These are phyloP conservation scores for Termitomyces sp. DNA, from an alignment of 768 basidiomycete genomes.

Conservation along the genomic window DNA sequence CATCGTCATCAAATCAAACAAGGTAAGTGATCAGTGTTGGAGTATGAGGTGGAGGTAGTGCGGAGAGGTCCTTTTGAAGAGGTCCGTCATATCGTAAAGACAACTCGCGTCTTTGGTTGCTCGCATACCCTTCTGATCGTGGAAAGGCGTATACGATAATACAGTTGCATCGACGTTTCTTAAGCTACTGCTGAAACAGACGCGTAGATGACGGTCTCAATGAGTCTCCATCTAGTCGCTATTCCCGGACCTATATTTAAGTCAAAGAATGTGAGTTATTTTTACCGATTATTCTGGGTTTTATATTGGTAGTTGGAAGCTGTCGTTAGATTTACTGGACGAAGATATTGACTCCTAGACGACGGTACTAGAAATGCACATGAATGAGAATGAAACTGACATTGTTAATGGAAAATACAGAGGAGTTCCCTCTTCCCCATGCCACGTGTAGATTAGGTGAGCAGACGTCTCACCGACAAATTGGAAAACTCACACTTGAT, in stretches of 20 bases:
- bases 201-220: slow-evolving; percentile 38
- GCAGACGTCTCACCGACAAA: not conserved
- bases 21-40: no score
- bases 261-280: slow-evolving; percentile 45
- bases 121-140: slow-evolving; percentile 65
- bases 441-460: not conserved
- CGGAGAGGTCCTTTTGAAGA: not conserved
- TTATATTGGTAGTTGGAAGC: no score
- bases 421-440: not conserved
- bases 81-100: slow-evolving; percentile 60
- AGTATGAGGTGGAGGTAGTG: not conserved
- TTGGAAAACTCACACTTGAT: no score
- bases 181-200: slow-evolving; percentile 22
- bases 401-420: not conserved
- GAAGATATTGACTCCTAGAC: not conserved
- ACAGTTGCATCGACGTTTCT: not conserved
- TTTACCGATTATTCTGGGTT: slow-evolving; percentile 16
- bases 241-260: slow-evolving; percentile 37
- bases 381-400: no score
- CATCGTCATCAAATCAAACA: slow-evolving; percentile 46
- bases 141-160: slow-evolving; percentile 53
- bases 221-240: slow-evolving; percentile 42
- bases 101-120: slow-evolving; percentile 57
- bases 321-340: not conserved
- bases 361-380: no score